phyloP scores from a whole-genome alignment of 73 alveolate genomes.

The Paramecium biaurelia region DNA sequence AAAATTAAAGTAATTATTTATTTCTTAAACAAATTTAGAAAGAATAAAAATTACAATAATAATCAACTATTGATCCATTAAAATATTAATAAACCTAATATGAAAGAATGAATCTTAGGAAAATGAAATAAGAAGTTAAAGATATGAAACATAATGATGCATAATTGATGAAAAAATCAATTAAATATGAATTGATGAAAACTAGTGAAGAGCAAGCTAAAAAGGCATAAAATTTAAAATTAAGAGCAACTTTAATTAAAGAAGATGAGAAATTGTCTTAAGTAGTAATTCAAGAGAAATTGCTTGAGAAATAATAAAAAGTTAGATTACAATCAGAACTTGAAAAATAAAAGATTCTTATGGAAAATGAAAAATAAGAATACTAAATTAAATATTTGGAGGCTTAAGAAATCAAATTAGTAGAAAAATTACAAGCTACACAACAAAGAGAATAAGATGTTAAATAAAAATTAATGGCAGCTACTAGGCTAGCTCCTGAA shows the following conservation, averaged over 20 bases:
- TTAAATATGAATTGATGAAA: background rate
- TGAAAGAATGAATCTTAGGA: background rate
- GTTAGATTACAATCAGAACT: background rate
- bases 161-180: background rate
- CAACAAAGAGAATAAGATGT: background rate
- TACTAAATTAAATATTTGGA: background rate
- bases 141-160: conserved; percentile 38
- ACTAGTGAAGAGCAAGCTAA: background rate
- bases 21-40: background rate
- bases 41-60: background rate
- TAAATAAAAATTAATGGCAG: conserved; percentile 2
- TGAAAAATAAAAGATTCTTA: conserved; percentile 18
- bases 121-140: background rate
- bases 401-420: background rate
- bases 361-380: conserved; percentile 1
- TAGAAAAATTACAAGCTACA: conserved; percentile 7
- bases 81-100: background rate
- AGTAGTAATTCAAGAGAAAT: background rate
- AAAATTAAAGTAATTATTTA: background rate
- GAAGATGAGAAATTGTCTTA: conserved; percentile 17
- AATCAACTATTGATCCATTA: background rate
- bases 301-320: background rate
- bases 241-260: background rate
- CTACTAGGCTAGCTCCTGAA: conserved; percentile 29
- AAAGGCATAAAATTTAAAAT: background rate